Percentiles rank a stretch among this genome's conserved stretches.
phyloP scores from a whole-genome alignment of 192 early-diverging fungal genomes.

The Phycomyces blakesleeanus region DNA sequence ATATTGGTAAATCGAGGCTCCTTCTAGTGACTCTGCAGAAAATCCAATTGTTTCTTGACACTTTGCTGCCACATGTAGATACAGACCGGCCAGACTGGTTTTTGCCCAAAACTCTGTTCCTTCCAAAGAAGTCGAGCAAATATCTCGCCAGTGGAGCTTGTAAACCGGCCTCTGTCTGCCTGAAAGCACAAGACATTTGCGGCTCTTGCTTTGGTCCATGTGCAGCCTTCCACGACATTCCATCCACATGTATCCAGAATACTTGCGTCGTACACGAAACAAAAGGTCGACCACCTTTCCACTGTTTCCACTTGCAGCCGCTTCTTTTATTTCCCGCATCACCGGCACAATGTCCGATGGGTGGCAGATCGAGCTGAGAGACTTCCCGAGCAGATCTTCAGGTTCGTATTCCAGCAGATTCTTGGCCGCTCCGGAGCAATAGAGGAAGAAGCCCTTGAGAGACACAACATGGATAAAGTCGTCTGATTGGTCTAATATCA shows the following conservation, averaged over 20 bases:
- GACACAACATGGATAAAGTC: slow-evolving; percentile 65
- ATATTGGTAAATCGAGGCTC: slow-evolving; percentile 37
- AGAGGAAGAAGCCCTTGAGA: slow-evolving; percentile 62
- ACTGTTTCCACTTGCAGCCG: slow-evolving; percentile 19
- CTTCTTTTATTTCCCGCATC: slow-evolving; percentile 58
- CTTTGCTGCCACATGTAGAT: slow-evolving; percentile 40
- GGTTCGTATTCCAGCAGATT: slow-evolving; percentile 49
- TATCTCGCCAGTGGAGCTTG: slow-evolving; percentile 17
- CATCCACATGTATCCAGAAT: slow-evolving; percentile 58
- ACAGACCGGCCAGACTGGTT: slow-evolving; percentile 49
- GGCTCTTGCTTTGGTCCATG: slow-evolving; percentile 59
- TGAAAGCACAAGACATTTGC: slow-evolving; percentile 59
- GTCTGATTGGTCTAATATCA: slow-evolving; percentile 42
- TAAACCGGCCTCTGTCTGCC: slow-evolving; percentile 52
- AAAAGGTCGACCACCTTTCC: slow-evolving; percentile 46
- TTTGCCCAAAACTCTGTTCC: slow-evolving; percentile 59
- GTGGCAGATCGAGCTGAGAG: slow-evolving; percentile 57
- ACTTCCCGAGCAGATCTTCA: slow-evolving; percentile 51
- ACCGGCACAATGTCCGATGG: slow-evolving; percentile 61
- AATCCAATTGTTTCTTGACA: slow-evolving; percentile 22
- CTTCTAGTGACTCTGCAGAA: slow-evolving; percentile 29
- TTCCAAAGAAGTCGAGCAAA: background rate
- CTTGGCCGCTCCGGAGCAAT: slow-evolving; percentile 42
- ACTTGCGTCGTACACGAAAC: slow-evolving; percentile 52
- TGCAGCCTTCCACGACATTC: slow-evolving; percentile 59